Percentiles rank a stretch among this genome's conserved stretches.
Evolutionary conservation across 176 grass and related monocot species (phyloP).

Genomic region (Elaeis guineensis): DNA sequence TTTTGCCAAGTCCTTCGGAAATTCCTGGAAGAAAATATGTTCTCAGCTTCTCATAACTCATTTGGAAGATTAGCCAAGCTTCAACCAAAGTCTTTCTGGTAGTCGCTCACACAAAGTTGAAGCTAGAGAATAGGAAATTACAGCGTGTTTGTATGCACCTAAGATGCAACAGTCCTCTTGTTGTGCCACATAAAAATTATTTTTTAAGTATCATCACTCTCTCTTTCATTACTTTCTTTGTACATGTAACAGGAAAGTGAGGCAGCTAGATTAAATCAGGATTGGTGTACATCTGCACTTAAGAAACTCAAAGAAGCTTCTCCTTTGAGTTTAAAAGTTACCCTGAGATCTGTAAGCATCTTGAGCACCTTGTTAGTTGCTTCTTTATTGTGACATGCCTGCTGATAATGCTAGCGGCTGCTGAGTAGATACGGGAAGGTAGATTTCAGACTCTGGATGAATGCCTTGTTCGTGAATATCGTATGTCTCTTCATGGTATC

Average conservation of each 20-base stretch:
- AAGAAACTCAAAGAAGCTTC: conserved; percentile 89
- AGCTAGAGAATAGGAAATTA: too few relatives aligned
- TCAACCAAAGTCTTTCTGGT: too few relatives aligned
- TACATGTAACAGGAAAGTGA: conserved; percentile 48
- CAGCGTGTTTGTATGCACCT: too few relatives aligned
- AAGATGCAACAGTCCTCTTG: too few relatives aligned
- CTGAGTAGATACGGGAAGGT: conserved; percentile 71
- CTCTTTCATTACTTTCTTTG: too few relatives aligned
- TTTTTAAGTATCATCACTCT: too few relatives aligned
- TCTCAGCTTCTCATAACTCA: too few relatives aligned
- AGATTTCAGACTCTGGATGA: conserved; percentile 94
- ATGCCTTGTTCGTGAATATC: conserved; percentile 88
- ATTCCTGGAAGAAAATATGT: too few relatives aligned
- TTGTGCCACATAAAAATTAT: too few relatives aligned
- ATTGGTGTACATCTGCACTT: conserved; percentile 80
- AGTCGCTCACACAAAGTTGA: too few relatives aligned
- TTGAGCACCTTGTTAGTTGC: conserved; percentile 6
- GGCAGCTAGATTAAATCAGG: conserved; percentile 64
- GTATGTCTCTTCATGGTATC: conserved; percentile 73
- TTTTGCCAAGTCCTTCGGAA: too few relatives aligned
- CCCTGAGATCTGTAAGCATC: conserved; percentile 70
- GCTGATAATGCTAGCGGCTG: conserved; percentile 18
- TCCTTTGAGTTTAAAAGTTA: conserved; percentile 78
- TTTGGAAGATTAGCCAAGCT: too few relatives aligned
- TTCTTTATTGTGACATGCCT: conserved; percentile 6